Evolutionary conservation across 1,284 basidiomycete genomes (phyloP), one percentile per base, ranked within the genome.

Genomic region (Ceratobasidium theobromae): DNA sequence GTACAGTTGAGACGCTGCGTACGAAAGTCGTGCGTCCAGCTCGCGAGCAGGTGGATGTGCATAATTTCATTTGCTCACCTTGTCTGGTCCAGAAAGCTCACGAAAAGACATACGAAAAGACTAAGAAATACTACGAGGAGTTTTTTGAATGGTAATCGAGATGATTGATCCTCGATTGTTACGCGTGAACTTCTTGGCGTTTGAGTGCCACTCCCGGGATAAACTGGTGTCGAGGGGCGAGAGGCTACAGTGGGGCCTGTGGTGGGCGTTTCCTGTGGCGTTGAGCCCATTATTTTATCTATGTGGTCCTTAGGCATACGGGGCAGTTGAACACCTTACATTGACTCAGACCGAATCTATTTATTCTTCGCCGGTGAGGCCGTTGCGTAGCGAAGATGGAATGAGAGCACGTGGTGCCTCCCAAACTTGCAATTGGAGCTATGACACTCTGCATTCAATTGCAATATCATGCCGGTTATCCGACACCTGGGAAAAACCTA

Each of bases 1-100:
- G 28, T 9, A 65, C 64, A 9, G 64, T 65, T 11, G 64, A 65
- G 11, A 65, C 64, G 30, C 64, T 65, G 14, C 8, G 30, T 14
- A 12, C 6, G 4, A 38, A 48, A 48, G 14, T 23, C 27, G 5
- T 21, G 21, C 23, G 21, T 14, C 18, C 9, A 48, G 21, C 21
- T 11, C 27, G 8, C 45, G n/a, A 48, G 14, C 21, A 16, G 16
- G 8, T 8, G 35, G 18, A 11, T 6, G 5, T 12, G 5, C 41
- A 11, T n/a, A 25, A 3, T 6, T n/a, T 27, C 21, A 21, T 21
- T 14, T 21, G 45, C 45, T 8, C 38, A 54, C 62, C 62, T 65
- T 28, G 62, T 65, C 40, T 65, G 62, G 23, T 65, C 62, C 30
- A 65, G 33, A 53, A 65, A 65, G 41, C 62, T 65, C 23, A 65